Evolutionary conservation across 2,329 filamentous ascomycete genomes (phyloP), one percentile per base, ranked within the genome.

Genomic region (Scytalidium lignicola): DNA sequence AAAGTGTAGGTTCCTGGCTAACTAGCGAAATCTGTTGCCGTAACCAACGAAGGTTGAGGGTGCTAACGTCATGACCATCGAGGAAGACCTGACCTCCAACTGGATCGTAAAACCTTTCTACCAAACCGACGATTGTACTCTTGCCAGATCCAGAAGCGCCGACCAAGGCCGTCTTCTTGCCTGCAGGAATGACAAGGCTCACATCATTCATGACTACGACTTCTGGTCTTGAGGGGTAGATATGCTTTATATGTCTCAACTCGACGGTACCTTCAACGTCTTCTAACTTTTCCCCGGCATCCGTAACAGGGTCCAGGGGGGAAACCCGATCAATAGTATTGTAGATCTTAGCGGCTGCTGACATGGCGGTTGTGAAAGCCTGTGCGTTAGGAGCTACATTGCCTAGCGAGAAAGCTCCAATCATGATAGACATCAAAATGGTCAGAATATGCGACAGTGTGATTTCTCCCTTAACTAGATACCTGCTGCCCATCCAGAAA

Each of bases 121-220:
- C 83, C 18, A 99, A 75, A 12, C 92, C 92, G 22, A 97, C 86
- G 53, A 97, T 91, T 0, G 93, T 97, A 61, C 86, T 92, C 70
- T 97, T 99, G 43, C 93, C 93, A 37, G 88, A 95, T 10, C 92
- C 93, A 10, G 92, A 97, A 0, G 92, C 89, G 50, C 93, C 93
- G 5, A 99, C 93, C 7, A 99, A 74, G 1, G 93, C 93, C 2
- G 92, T 96, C 17, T 88, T 90, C 71, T 96, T 95, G 18, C 92
- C 91, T 2, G 91, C 88, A 1, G 90, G 90, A 32, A 97, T 85
- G 1, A 78, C 68, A 1, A 99, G 78, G 49, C 75, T 87, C 49
- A 97, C 88, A 55, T 85, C 83, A 40, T 93, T 75, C 83, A 97
- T 92, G 37, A 97, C 88, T 1, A 83, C 80, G 3, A 96, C 90